Base-by-base conservation (phyloP, 2,329 filamentous ascomycete species). In the Colletotrichum siamense region DNA sequence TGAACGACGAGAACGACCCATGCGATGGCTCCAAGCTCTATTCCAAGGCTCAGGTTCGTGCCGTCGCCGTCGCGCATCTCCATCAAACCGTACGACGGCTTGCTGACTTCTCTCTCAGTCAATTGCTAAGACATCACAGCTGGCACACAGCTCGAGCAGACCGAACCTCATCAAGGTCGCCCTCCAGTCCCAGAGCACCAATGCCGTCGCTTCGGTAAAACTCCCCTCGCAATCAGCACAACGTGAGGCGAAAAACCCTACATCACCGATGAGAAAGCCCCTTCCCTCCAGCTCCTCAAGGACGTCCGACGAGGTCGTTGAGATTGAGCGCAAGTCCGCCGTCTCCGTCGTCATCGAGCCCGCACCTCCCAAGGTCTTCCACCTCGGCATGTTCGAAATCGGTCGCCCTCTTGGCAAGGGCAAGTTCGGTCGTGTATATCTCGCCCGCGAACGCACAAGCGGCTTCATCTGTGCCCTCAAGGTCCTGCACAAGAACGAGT, bases 381-480 rank as follows among this genome's bases (percentile, higher is more conserved):
- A 98, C 83, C 91, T 98, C 6, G 95, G 95, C 85, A 98, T 98
- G 95, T 98, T 98, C 84, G 96, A 98, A 84, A 98, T 98, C 79
- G 95, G 95, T 52, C 94, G 95, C 79, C 95, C 95, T 2, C 88
- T 98, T 5, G 95, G 95, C 69, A 97, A 97, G 86, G 95, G 95
- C 78, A 98, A 97, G 83, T 98, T 97, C 82, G 95, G 95, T 3
- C 91, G 95, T 62, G 95, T 98, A 5, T 98, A 98, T 83, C 91
- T 98, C 32, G 95, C 95, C 65, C 94, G 95, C 72, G 95, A 97
- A 85, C 92, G 94, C 74, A 92, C 90, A 61, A 94, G 92, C 30
- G 94, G 94, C 77, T 98, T 96, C 85, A 94, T 98, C 78, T 98
- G 95, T 85, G 95, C 95, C 2, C 89, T 98, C 76, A 98, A 98